These are phyloP conservation scores for Sphagnum fallax DNA, from an alignment of 228 moss, liverwort and hornwort species.

Conservation along the genomic window DNA sequence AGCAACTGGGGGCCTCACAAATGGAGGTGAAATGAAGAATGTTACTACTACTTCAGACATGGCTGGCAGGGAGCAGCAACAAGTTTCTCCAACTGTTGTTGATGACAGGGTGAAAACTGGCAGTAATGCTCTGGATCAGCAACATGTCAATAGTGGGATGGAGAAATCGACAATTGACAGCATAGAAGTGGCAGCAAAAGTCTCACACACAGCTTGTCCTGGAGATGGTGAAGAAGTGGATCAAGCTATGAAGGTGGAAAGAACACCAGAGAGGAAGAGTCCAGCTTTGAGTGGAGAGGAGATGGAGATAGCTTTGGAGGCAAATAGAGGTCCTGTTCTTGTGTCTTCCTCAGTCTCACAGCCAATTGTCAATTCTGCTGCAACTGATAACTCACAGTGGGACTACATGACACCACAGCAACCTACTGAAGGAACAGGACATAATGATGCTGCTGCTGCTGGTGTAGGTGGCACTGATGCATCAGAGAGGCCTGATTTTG, in stretches of 20 bases:
- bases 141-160: slow-evolving; percentile 24
- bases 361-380: slow-evolving; percentile 38
- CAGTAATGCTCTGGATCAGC: slow-evolving; percentile 35
- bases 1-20: slow-evolving; percentile 26
- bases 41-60: slow-evolving; percentile 18
- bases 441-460: slow-evolving; percentile 30
- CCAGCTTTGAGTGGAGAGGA: slow-evolving; percentile 37
- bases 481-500: slow-evolving; percentile 94
- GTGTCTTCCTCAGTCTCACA: slow-evolving; percentile 12
- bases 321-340: slow-evolving; percentile 11
- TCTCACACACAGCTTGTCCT: slow-evolving; percentile 19
- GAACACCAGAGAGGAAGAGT: slow-evolving; percentile 25
- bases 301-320: slow-evolving; percentile 19
- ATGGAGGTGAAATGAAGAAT: slow-evolving; percentile 47
- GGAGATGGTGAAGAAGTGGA: slow-evolving; percentile 45
- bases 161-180: slow-evolving; percentile 41
- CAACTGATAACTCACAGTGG: slow-evolving; percentile 21
- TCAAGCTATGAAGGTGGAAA: slow-evolving; percentile 29
- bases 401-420: slow-evolving; percentile 64
- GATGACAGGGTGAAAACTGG: slow-evolving; percentile 25
- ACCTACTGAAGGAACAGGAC: slow-evolving; percentile 57
- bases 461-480: slow-evolving; percentile 64
- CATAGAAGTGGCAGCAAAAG: slow-evolving; percentile 27
- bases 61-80: slow-evolving; percentile 40
- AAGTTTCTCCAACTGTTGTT: slow-evolving; percentile 21